phyloP scores from a whole-genome alignment of 345 rosid genomes.

The Salix arbutifolia region DNA sequence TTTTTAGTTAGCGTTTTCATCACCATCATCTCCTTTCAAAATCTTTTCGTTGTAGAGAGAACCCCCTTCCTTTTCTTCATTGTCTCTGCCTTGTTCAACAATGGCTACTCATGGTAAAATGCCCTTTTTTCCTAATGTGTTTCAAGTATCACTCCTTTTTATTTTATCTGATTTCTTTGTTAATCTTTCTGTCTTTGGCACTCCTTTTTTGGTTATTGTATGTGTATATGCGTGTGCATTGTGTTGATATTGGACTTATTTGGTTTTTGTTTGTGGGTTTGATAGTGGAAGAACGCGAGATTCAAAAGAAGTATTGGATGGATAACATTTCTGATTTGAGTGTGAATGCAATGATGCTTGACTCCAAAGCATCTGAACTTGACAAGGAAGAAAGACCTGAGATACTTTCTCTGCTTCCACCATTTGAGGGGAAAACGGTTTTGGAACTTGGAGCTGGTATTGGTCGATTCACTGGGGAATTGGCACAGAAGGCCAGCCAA shows the following conservation, averaged over 20 bases:
- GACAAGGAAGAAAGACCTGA: constrained; percentile 98
- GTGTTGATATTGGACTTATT: not conserved
- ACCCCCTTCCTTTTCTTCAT: not conserved
- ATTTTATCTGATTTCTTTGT: not conserved
- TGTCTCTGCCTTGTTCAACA: not conserved
- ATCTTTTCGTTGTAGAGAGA: not conserved
- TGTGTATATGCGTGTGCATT: not conserved
- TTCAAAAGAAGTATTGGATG: constrained; percentile 81
- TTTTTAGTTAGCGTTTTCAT: constrained; percentile 16
- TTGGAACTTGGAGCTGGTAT: constrained; percentile 95
- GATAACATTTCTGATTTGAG: constrained; percentile 71
- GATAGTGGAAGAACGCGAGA: constrained; percentile 62
- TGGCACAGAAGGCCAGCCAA: constrained; percentile 74
- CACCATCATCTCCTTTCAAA: not conserved
- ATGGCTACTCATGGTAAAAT: constrained; percentile 51
- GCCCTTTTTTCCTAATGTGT: not conserved
- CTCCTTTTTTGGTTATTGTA: not conserved
- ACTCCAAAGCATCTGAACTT: constrained; percentile 82
- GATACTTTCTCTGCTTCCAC: constrained; percentile 84
- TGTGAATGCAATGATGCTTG: constrained; percentile 95
- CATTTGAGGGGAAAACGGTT: constrained; percentile 63
- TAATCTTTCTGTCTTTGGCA: not conserved
- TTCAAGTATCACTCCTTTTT: too few species aligned
- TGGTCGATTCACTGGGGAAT: constrained; percentile 86
- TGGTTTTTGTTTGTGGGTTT: not conserved